Percentiles rank a stretch among this genome's conserved stretches.
phyloP scores from a whole-genome alignment of 169 alveolate species.

The Babesia bovis region DNA sequence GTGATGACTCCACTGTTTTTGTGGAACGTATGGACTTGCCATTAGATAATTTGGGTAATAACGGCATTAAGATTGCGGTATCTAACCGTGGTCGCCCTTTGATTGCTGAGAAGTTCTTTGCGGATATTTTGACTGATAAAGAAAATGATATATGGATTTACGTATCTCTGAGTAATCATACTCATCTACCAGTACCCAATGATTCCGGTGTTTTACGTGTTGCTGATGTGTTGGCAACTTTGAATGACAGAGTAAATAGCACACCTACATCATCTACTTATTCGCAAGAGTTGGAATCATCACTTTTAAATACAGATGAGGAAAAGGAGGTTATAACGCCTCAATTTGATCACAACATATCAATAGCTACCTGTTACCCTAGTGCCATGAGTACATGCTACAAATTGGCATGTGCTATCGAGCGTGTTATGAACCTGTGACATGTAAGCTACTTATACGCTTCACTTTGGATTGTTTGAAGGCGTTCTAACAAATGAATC shows the following conservation, averaged over 20 bases:
- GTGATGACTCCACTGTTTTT: slow-evolving; percentile 47
- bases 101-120: slow-evolving; percentile 6
- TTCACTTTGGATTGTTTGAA: too few species aligned
- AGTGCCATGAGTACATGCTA: slow-evolving; percentile 57
- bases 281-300: slow-evolving; percentile 43
- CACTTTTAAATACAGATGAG: not conserved
- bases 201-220: slow-evolving; percentile 37
- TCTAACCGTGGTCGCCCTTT: slow-evolving; percentile 25
- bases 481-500: too few species aligned
- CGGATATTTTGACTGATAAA: not conserved
- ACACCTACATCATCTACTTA: slow-evolving; percentile 33
- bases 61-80: slow-evolving; percentile 37
- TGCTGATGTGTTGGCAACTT: slow-evolving; percentile 9
- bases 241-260: slow-evolving; percentile 4
- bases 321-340: not conserved
- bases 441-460: too few species aligned
- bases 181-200: slow-evolving; percentile 15
- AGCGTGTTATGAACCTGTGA: slow-evolving; percentile 32
- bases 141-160: slow-evolving; percentile 17
- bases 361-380: slow-evolving; percentile 31
- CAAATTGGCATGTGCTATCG: slow-evolving; percentile 58
- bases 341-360: slow-evolving; percentile 26
- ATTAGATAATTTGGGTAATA: slow-evolving; percentile 35
- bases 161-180: slow-evolving; percentile 18
- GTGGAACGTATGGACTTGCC: slow-evolving; percentile 32